Evolutionary conservation across 352 stramenopile species (phyloP), one percentile per base, ranked within the genome.

Genomic region (Pythium scleroteichum): DNA sequence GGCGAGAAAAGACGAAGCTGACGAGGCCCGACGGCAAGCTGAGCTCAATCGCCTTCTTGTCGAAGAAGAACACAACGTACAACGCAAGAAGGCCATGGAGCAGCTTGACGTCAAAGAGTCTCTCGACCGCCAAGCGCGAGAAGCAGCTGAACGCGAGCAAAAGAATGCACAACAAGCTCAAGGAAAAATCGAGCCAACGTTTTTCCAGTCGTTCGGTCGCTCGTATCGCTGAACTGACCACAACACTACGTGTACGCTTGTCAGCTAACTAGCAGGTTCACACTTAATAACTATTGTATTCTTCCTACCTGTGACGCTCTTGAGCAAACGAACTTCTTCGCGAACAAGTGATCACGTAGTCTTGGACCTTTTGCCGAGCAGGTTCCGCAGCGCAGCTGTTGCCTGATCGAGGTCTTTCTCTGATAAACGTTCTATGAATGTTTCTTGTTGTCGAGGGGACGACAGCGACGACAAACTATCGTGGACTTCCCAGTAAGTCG

Each of bases 191-290:
- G 79, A 93, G 48, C 68, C 73, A n/a, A 65, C 65, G 3, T 93
- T 93, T 64, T 93, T 93, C 64, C 76, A 88, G 50, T 64, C 56
- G 26, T 93, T 93, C 48, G 84, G 81, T 26, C 71, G 70, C 26
- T 91, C 84, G n/a, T 93, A 90, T 68, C 81, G 84, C 75, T 93
- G 73, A 41, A 14, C n/a, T 32, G 7, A 38, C 12, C 8, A 22
- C 26, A 35, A 52, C 16, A 44, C 13, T 44, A 1, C 39, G 12
- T 29, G 23, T 44, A 20, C 13, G 38, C 38, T n/a, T 59, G 24
- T 39, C 22, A 49, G 40, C 24, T 48, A 48, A 17, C n/a, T 35
- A 35, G 29, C 29, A 35, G 29, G 5, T 35, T 35, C 29, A 35
- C 29, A 35, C 29, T 5, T 35, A 35, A 35, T 35, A 35, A 35